Conservation (phyloP, 1,284 basidiomycete genomes). For the Pseudozyma sp. region DNA sequence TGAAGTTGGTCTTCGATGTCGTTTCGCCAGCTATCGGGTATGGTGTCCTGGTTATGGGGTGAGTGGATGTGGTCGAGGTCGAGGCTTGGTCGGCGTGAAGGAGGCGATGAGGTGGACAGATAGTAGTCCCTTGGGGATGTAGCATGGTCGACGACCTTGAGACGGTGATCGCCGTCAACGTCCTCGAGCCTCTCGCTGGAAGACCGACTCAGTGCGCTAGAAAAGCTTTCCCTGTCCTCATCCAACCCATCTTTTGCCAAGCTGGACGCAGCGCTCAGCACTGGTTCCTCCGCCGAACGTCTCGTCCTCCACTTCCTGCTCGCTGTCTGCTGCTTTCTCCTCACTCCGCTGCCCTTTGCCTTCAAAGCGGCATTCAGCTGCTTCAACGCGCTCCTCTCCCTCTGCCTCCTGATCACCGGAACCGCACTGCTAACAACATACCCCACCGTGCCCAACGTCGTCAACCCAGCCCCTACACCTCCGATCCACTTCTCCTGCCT, state of each 20-base stretch:
- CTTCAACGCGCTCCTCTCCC: not conserved
- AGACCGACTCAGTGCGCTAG: constrained; percentile 1
- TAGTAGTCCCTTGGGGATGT: no score
- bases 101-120: not conserved
- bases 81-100: not conserved
- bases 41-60: no score
- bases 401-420: not conserved
- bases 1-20: constrained; percentile 4
- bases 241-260: not conserved
- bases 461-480: constrained; percentile 4
- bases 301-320: not conserved
- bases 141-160: no score
- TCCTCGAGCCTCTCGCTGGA: constrained; percentile 9
- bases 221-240: constrained; percentile 8
- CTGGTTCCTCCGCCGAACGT: not conserved
- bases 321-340: not conserved
- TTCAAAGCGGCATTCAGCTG: not conserved
- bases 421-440: constrained; percentile 13
- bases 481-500: constrained; percentile 2
- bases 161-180: constrained; percentile 1
- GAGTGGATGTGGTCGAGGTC: no score
- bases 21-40: not conserved
- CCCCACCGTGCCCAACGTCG: constrained; percentile 2
- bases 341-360: no score
- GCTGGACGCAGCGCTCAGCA: not conserved